Conservation (phyloP, 2,329 filamentous ascomycete species). For the Pseudomassariella vexata region DNA sequence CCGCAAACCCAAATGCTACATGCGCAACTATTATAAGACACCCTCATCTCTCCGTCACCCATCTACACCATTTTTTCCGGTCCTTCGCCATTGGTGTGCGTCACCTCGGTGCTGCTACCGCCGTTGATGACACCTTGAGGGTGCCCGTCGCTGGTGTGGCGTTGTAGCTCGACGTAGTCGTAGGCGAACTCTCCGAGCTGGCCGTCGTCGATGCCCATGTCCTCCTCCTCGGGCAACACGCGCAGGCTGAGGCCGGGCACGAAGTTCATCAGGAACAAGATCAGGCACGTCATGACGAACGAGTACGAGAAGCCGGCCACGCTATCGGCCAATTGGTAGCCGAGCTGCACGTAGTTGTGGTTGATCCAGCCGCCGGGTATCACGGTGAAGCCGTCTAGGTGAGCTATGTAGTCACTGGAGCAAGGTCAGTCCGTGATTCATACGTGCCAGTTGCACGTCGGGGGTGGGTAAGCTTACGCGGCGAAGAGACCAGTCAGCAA, state of each 20-base stretch:
- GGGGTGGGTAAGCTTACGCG: slow-evolving; percentile 41
- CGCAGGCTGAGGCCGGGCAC: slow-evolving; percentile 66
- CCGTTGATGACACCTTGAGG: slow-evolving; percentile 8
- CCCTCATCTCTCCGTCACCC: too few relatives aligned
- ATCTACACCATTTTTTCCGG: too few relatives aligned
- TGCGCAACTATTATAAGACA: too few relatives aligned
- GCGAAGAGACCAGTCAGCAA: slow-evolving; percentile 73
- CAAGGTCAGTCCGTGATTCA: slow-evolving; percentile 9
- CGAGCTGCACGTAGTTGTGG: slow-evolving; percentile 64
- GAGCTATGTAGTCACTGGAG: slow-evolving; percentile 60
- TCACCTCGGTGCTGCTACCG: slow-evolving; percentile 6
- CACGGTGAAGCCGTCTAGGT: slow-evolving; percentile 60
- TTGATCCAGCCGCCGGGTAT: slow-evolving; percentile 64
- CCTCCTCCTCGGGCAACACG: slow-evolving; percentile 60
- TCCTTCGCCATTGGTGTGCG: too few relatives aligned
- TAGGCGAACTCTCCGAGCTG: slow-evolving; percentile 80
- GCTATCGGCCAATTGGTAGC: slow-evolving; percentile 65
- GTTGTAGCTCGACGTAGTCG: slow-evolving; percentile 69
- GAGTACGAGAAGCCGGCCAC: slow-evolving; percentile 60
- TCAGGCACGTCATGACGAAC: slow-evolving; percentile 62
- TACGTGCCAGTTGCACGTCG: slow-evolving; percentile 1
- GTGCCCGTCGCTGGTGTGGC: slow-evolving; percentile 50
- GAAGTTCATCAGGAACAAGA: slow-evolving; percentile 66
- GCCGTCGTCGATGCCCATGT: slow-evolving; percentile 65
- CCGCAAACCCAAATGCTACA: too few relatives aligned